Conservation (phyloP, 495 filamentous ascomycete genomes). For the Xylaria palmicola region DNA sequence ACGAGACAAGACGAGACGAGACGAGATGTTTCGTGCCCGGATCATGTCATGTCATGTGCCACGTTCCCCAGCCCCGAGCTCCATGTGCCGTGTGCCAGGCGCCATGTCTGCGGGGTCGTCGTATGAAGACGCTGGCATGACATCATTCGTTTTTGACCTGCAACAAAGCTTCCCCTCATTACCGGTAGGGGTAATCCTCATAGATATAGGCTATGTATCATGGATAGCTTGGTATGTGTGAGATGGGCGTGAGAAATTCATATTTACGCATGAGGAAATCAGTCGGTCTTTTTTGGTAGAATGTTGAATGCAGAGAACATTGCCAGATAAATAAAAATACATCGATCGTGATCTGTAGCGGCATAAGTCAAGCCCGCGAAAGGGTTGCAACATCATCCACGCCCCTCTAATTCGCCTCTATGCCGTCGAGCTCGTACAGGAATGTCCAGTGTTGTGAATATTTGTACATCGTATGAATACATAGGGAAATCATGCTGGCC, state of each 20-base stretch:
- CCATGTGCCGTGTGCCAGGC: no score
- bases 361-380: neutral
- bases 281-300: no score
- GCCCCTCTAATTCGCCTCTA: neutral
- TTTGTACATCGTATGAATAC: neutral
- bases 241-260: no score
- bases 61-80: no score
- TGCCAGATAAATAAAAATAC: neutral
- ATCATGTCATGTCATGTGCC: no score
- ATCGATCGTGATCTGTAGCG: neutral
- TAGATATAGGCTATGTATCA: neutral
- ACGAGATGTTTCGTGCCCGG: no score
- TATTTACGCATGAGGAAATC: no score
- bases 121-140: conserved; percentile 1
- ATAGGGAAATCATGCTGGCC: conserved; percentile 4
- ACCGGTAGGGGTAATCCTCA: no score
- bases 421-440: neutral
- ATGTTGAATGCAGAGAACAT: neutral
- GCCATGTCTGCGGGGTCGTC: conserved; percentile 17
- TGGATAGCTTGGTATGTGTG: neutral
- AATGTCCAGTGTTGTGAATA: neutral
- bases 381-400: neutral
- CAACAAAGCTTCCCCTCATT: no score
- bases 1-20: no score
- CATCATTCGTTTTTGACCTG: conserved; percentile 4